Base-by-base conservation (phyloP, 169 alveolate genomes). In the Nephromyces sp. region DNA sequence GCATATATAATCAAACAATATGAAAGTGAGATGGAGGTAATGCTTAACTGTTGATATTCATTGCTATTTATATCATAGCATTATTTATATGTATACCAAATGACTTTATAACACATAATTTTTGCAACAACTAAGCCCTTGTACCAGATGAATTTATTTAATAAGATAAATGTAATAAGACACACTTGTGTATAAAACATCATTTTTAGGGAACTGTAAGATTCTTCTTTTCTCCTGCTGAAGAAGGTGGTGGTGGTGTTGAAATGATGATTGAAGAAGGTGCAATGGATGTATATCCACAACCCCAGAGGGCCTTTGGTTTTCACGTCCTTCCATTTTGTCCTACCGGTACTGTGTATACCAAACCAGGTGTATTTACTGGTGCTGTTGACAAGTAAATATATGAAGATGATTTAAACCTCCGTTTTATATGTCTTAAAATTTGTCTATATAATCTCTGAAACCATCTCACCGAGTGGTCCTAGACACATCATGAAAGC, bases 121-220 rank as follows among this genome's bases (percentile, higher is more conserved):
- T n/a, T n/a, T n/a, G n/a, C n/a, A n/a, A n/a, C n/a, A n/a, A n/a
- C n/a, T n/a, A n/a, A n/a, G n/a, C n/a, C n/a, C n/a, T n/a, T n/a
- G n/a, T n/a, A n/a, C n/a, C n/a, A n/a, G n/a, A n/a, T n/a, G n/a
- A n/a, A n/a, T n/a, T n/a, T n/a, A n/a, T n/a, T n/a, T n/a, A n/a
- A n/a, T n/a, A n/a, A n/a, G n/a, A n/a, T n/a, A n/a, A n/a, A n/a
- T n/a, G n/a, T n/a, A n/a, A n/a, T n/a, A n/a, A n/a, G n/a, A n/a
- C n/a, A n/a, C n/a, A n/a, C n/a, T n/a, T n/a, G n/a, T n/a, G n/a
- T n/a, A n/a, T n/a, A n/a, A n/a, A n/a, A n/a, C n/a, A n/a, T n/a
- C n/a, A n/a, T n/a, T n/a, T n/a, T n/a, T n/a, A 78, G 84, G 84
- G 84, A 15, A 78, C 84, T 27, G 79, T 78, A 22, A 74, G 75